These are phyloP conservation scores for Fusarium oligoseptatum DNA, from an alignment of 2,329 filamentous ascomycete genomes.

Conservation along the genomic window DNA sequence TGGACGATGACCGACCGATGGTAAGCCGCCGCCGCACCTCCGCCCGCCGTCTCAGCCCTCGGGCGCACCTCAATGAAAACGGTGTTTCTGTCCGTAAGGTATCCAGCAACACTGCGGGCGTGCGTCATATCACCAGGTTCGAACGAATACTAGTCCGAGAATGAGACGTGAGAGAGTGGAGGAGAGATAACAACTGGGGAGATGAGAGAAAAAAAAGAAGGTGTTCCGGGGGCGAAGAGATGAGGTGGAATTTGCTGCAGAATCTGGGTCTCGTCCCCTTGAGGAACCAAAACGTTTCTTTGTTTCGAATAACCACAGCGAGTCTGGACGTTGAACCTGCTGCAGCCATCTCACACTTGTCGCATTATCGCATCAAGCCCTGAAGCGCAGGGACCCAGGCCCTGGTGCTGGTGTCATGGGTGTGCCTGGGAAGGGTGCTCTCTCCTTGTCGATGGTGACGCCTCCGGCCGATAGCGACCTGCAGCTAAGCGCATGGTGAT, in stretches of 20 bases:
- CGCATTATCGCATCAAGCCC: constrained; percentile 4
- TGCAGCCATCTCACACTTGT: constrained; percentile 13
- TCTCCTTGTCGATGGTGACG: constrained; percentile 31
- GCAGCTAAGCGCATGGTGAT: constrained; percentile 42
- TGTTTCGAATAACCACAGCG: constrained; percentile 20
- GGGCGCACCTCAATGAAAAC: constrained; percentile 25
- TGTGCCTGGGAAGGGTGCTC: constrained; percentile 31
- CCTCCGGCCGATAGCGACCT: constrained; percentile 41
- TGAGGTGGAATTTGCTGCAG: constrained; percentile 4
- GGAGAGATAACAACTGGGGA: constrained; percentile 9
- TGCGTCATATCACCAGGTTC: constrained; percentile 11
- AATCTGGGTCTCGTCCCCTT: background rate
- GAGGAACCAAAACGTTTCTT: constrained; percentile 1
- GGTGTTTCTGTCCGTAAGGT: constrained; percentile 16
- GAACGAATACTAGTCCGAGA: background rate
- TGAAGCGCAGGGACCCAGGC: constrained; percentile 10
- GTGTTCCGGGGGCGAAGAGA: background rate
- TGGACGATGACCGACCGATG: constrained; percentile 38
- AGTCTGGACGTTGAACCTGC: constrained; percentile 11
- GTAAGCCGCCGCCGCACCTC: constrained; percentile 35
- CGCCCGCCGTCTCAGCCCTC: constrained; percentile 22
- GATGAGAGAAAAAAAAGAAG: background rate
- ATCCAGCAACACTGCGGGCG: constrained; percentile 4
- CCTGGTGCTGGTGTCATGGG: background rate
- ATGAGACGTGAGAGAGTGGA: constrained; percentile 3